These are phyloP conservation scores for Triticum turgidum DNA, from an alignment of 176 grass and related monocot species.

Conservation along the genomic window DNA sequence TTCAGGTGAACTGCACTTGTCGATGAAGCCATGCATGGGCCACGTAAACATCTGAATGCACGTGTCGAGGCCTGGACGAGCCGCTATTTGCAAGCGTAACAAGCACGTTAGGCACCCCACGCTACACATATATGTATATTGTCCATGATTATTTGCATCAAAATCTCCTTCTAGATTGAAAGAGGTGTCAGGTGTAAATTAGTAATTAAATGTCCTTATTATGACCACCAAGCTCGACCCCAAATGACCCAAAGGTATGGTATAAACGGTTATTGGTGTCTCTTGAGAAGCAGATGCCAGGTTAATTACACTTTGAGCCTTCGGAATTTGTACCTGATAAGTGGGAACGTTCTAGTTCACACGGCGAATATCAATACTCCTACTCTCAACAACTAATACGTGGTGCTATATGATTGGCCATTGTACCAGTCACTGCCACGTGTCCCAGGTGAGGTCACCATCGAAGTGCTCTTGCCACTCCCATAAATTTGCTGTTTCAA, in stretches of 20 bases:
- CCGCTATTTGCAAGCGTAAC: neutral
- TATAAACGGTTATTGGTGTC: neutral
- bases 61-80: neutral
- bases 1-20: neutral
- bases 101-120: neutral
- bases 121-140: neutral
- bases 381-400: neutral
- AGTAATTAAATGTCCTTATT: too few species aligned
- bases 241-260: too few species aligned
- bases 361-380: neutral
- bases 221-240: too few species aligned
- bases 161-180: neutral
- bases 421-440: neutral
- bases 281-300: neutral
- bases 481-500: neutral
- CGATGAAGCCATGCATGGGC: constrained; percentile 1
- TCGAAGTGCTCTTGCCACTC: neutral
- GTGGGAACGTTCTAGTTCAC: neutral
- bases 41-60: neutral
- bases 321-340: neutral
- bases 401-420: neutral
- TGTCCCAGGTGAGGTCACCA: neutral
- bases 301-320: neutral
- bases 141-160: neutral
- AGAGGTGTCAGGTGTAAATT: neutral